These are phyloP conservation scores for Tuctoria greenei DNA, from an alignment of 176 grass and related monocot genomes.

Conservation along the genomic window DNA sequence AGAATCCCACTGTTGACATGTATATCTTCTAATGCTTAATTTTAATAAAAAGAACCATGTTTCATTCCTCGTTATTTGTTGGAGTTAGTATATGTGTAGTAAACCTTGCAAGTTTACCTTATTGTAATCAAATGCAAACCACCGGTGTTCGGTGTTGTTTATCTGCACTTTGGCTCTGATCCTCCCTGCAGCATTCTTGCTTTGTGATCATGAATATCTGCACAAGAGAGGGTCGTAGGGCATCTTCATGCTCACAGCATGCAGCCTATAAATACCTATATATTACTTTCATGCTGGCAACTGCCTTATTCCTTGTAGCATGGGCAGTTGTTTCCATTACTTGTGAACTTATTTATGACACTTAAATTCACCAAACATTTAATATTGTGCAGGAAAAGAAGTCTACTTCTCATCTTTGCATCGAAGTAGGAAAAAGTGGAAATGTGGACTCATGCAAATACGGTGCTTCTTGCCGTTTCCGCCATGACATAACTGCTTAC, in stretches of 20 bases:
- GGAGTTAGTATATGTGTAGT: background rate
- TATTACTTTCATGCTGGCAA: background rate
- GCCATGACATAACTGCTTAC: slow-evolving; percentile 80
- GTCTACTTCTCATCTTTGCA: slow-evolving; percentile 70
- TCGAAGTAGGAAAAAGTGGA: slow-evolving; percentile 68
- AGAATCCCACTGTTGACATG: no score
- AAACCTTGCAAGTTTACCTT: background rate
- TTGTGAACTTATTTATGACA: slow-evolving; percentile 18
- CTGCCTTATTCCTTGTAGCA: background rate
- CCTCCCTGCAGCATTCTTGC: background rate
- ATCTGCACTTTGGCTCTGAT: background rate
- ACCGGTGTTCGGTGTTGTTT: background rate
- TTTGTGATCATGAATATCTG: slow-evolving; percentile 4
- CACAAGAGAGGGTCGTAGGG: background rate
- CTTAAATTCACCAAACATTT: background rate
- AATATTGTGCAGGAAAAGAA: slow-evolving; percentile 58
- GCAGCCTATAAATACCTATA: background rate
- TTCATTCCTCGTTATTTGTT: background rate
- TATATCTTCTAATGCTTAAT: background rate
- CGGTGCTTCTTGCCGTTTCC: slow-evolving; percentile 73
- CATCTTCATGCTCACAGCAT: background rate
- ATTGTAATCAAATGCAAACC: background rate
- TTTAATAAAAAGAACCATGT: background rate
- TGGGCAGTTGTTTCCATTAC: slow-evolving; percentile 6
- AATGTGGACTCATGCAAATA: slow-evolving; percentile 69